Conservation (phyloP, 345 rosid species). For the Stellera chamaejasme region DNA sequence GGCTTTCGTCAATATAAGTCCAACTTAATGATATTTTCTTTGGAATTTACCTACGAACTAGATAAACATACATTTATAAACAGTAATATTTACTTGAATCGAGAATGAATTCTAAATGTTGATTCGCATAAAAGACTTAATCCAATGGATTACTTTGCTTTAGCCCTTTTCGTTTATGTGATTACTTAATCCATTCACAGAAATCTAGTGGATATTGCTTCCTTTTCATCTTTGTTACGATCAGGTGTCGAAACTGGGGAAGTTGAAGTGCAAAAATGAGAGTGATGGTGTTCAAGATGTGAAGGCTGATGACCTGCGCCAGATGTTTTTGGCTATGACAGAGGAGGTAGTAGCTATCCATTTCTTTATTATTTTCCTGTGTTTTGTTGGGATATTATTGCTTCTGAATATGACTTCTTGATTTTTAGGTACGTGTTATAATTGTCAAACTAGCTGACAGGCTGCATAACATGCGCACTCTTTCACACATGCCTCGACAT, state of each 20-base stretch:
- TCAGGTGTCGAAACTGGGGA: slow-evolving; percentile 89
- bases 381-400: slow-evolving; percentile 6
- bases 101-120: too few species aligned
- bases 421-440: slow-evolving; percentile 76
- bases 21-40: too few species aligned
- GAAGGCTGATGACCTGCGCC: slow-evolving; percentile 92
- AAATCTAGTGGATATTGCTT: slow-evolving; percentile 5
- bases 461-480: slow-evolving; percentile 92
- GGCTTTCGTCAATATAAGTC: too few species aligned
- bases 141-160: neutral
- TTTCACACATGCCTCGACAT: slow-evolving; percentile 80
- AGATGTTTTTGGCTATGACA: slow-evolving; percentile 93
- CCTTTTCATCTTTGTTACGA: slow-evolving; percentile 7
- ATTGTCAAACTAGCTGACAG: slow-evolving; percentile 94
- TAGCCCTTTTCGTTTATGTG: too few species aligned
- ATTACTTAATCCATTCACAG: too few species aligned
- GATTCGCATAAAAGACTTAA: neutral
- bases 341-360: slow-evolving; percentile 49
- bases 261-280: slow-evolving; percentile 66
- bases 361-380: neutral
- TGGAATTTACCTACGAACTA: too few species aligned
- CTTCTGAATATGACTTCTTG: slow-evolving; percentile 4
- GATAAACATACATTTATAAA: too few species aligned
- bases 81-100: too few species aligned
- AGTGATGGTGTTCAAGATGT: slow-evolving; percentile 71